Evolutionary conservation across 805 yeast species (phyloP).

Genomic region (Cyberlindnera saturnus): DNA sequence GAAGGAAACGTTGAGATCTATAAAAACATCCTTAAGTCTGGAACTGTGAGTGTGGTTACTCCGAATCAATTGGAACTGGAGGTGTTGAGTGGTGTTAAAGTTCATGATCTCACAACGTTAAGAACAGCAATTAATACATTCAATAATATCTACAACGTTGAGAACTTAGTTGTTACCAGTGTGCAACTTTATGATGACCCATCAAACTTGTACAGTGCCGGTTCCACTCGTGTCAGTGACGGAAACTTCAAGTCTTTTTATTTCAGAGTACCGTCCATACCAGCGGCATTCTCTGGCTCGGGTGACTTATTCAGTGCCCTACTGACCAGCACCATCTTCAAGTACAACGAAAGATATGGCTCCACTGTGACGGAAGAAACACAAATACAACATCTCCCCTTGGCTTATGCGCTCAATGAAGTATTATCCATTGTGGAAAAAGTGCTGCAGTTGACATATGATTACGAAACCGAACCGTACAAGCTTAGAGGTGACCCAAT

Average conservation of each 20-base stretch:
- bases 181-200: conserved; percentile 28
- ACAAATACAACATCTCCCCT: conserved; percentile 8
- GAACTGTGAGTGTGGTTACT: conserved; percentile 45
- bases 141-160: conserved; percentile 37
- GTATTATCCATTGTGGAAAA: conserved; percentile 35
- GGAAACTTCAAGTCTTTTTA: conserved; percentile 16
- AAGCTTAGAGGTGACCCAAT: conserved; percentile 15
- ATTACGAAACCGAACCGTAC: conserved; percentile 13
- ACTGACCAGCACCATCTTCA: conserved; percentile 42
- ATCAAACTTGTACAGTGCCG: conserved; percentile 35
- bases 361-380: conserved; percentile 6
- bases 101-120: conserved; percentile 33
- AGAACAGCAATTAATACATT: conserved; percentile 35
- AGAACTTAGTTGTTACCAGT: conserved; percentile 55
- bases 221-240: conserved; percentile 11
- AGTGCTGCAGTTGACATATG: conserved; percentile 36
- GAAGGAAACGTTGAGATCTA: conserved; percentile 49
- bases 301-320: conserved; percentile 70
- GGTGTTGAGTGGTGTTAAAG: conserved; percentile 41
- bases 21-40: conserved; percentile 36
- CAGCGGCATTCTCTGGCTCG: conserved; percentile 64
- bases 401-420: conserved; percentile 31
- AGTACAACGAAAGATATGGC: conserved; percentile 15
- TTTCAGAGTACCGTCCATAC: conserved; percentile 40
- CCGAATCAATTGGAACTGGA: conserved; percentile 79